phyloP scores from a whole-genome alignment of 306 rosid species.

The Cucurbita ficifolia region DNA sequence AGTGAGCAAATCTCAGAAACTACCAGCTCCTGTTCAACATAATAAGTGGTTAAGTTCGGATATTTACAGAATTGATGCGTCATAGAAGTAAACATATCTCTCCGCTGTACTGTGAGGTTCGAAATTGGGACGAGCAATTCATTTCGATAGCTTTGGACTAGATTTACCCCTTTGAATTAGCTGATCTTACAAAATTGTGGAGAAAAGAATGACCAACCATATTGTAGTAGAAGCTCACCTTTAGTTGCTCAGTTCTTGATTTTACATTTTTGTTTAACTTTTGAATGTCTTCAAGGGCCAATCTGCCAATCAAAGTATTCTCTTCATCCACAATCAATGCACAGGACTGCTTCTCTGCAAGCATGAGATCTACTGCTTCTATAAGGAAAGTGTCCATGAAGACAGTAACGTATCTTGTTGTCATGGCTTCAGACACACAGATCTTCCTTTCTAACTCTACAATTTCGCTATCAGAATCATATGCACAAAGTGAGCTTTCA shows the following conservation, averaged over 20 bases:
- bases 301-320: constrained; percentile 53
- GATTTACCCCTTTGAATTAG: background rate
- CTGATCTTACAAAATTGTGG: background rate
- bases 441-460: constrained; percentile 29
- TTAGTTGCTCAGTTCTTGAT: constrained; percentile 33
- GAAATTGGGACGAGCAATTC: background rate
- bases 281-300: constrained; percentile 62
- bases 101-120: background rate
- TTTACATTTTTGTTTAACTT: constrained; percentile 41
- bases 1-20: constrained; percentile 70
- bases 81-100: background rate
- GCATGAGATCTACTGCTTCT: constrained; percentile 72
- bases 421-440: constrained; percentile 81
- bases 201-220: background rate
- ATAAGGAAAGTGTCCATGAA: constrained; percentile 44
- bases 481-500: constrained; percentile 61
- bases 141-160: background rate
- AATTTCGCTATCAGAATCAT: constrained; percentile 28
- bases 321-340: constrained; percentile 60
- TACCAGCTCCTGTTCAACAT: constrained; percentile 38
- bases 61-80: constrained; percentile 3
- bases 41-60: constrained; percentile 12
- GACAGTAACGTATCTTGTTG: constrained; percentile 55
- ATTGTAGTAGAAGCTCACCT: constrained; percentile 27
- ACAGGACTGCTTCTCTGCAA: constrained; percentile 72